Percentiles rank a stretch among this genome's conserved stretches.
Conservation (phyloP, 2,329 filamentous ascomycete genomes). For the Chlorencoelia australis region DNA sequence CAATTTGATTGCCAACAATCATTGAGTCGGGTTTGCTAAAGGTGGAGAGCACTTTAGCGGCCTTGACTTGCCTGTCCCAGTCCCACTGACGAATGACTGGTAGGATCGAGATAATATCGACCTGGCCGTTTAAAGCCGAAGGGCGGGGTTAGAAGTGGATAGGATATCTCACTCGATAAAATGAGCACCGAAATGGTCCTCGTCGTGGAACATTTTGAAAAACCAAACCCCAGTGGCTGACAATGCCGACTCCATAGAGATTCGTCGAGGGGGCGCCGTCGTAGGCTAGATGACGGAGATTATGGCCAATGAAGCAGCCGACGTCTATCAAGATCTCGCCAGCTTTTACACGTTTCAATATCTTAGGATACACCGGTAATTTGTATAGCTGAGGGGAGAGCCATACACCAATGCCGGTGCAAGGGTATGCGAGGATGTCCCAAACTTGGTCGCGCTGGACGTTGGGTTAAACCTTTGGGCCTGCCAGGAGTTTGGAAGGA, state of each 20-base stretch:
- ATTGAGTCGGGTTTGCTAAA: conserved; percentile 3
- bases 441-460: conserved; percentile 12
- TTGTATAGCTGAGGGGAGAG: conserved; percentile 11
- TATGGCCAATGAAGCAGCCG: conserved; percentile 31
- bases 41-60: conserved; percentile 7
- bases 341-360: conserved; percentile 11
- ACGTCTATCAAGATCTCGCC: conserved; percentile 12
- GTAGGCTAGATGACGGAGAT: conserved; percentile 28
- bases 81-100: conserved; percentile 36
- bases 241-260: conserved; percentile 25
- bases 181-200: conserved; percentile 20
- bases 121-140: conserved; percentile 28
- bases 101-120: conserved; percentile 32
- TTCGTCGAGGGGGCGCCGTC: conserved; percentile 28
- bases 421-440: conserved; percentile 11
- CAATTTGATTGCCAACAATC: conserved; percentile 7
- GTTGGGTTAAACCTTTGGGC: neutral
- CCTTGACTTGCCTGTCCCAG: conserved; percentile 27
- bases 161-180: conserved; percentile 28
- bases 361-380: conserved; percentile 7
- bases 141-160: conserved; percentile 20
- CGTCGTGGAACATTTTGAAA: conserved; percentile 31
- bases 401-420: conserved; percentile 15
- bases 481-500: neutral
- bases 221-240: conserved; percentile 26